A percentile compares a stretch with the other conserved stretches of the same genome.
Evolutionary conservation across 108 stramenopile genomes (phyloP).

Genomic region (Fragilaria crotonensis): DNA sequence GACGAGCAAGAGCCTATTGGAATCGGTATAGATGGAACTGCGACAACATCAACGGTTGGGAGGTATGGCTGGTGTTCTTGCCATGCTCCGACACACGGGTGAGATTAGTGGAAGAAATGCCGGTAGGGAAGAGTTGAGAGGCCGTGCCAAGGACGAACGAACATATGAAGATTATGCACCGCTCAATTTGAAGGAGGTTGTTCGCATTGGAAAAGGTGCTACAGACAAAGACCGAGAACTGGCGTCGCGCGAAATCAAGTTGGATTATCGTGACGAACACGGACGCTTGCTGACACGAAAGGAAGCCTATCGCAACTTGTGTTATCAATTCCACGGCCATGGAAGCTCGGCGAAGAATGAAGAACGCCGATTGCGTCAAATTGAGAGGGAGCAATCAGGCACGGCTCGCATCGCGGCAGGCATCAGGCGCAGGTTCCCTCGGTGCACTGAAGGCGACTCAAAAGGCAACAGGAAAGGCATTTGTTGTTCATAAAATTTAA

Average conservation of each 20-base stretch:
- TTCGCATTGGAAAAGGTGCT: slow-evolving; percentile 59
- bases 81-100: slow-evolving; percentile 75
- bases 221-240: slow-evolving; percentile 74
- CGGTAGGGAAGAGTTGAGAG: slow-evolving; percentile 72
- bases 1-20: slow-evolving; percentile 26
- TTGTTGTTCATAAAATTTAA: slow-evolving; percentile 83
- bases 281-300: slow-evolving; percentile 90
- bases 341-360: slow-evolving; percentile 92
- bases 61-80: slow-evolving; percentile 69
- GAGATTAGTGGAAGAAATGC: slow-evolving; percentile 60
- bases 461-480: slow-evolving; percentile 88
- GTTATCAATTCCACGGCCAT: slow-evolving; percentile 97
- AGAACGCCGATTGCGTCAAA: slow-evolving; percentile 76
- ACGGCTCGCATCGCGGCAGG: slow-evolving; percentile 40
- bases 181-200: slow-evolving; percentile 67
- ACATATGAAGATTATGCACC: slow-evolving; percentile 84
- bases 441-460: slow-evolving; percentile 86
- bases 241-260: slow-evolving; percentile 80
- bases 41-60: slow-evolving; percentile 57
- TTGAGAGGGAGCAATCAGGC: slow-evolving; percentile 70
- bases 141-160: slow-evolving; percentile 82
- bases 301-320: slow-evolving; percentile 93
- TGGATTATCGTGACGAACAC: slow-evolving; percentile 94
- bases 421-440: slow-evolving; percentile 53
- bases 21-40: slow-evolving; percentile 37